Evolutionary conservation across 148 eudicot species (phyloP), one percentile per base, ranked within the genome.

Genomic region (Camellia granthamiana): DNA sequence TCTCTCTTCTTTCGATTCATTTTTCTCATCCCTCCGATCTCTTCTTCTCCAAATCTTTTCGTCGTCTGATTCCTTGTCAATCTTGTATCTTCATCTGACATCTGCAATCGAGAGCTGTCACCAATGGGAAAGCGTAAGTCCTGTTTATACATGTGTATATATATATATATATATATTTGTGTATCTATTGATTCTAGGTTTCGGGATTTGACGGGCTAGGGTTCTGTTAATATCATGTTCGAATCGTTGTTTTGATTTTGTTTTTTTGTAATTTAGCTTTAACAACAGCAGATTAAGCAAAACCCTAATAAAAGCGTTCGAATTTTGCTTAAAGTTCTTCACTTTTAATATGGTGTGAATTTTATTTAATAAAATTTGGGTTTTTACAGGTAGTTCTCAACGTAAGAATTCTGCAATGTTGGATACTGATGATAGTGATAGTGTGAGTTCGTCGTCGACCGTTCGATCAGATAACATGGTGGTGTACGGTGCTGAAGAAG

Each of bases 361-460:
- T 59, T 78, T 75, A 30, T 30, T 30, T 30, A 30, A 30, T 30
- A 30, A 30, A 30, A 30, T 30, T 15, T 77, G 73, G 55, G 44
- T 21, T 10, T 80, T 82, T 83, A 60, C 80, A 92, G 99, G 92
- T 86, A 88, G 87, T 89, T 88, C 92, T 44, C 87, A 85, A 72
- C 89, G 91, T 87, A 93, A 86, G 88, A 90, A 79, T 86, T 76
- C 90, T 74, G 92, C 91, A 18, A 90, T 94, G 95, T 78, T 96
- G 76, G 98, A 96, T 83, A 89, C 89, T 66, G 97, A 92, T 59
- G 99, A 96, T 78, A 84, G 86, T 3, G 95, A 87, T 83, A 91
- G 98, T 86, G 56, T 92, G 23, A 90, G 97, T 78, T 96, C 99
- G 3, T 81, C 92, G 44, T 93, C 98, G 19, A 82, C 98, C 2